Evolutionary conservation across 345 rosid genomes (phyloP).

Genomic region (Camelina laxa): DNA sequence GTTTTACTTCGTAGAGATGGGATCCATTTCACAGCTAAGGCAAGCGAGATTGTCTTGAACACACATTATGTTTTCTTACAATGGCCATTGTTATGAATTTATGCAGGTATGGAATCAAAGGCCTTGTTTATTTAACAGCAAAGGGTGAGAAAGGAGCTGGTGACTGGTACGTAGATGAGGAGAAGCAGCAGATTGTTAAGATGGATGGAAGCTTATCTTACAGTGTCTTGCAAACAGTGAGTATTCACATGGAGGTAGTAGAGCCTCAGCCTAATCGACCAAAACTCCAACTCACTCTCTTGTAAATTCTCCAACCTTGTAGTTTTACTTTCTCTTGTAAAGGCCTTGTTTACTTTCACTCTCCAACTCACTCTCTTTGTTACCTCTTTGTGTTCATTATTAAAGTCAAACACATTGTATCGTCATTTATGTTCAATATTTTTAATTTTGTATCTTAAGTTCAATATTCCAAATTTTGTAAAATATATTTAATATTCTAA

Average conservation of each 20-base stretch:
- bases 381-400: too few relatives aligned
- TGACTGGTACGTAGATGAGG: constrained; percentile 90
- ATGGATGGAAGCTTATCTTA: constrained; percentile 76
- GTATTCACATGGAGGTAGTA: constrained; percentile 86
- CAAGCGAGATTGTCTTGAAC: constrained; percentile 64
- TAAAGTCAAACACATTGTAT: too few relatives aligned
- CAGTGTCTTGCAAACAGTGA: constrained; percentile 74
- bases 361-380: too few relatives aligned
- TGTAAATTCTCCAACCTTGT: constrained; percentile 41
- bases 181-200: constrained; percentile 91
- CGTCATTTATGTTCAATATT: too few relatives aligned
- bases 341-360: too few relatives aligned
- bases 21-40: constrained; percentile 65
- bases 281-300: constrained; percentile 79
- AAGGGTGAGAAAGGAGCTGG: constrained; percentile 80
- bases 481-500: too few relatives aligned
- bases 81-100: constrained; percentile 7
- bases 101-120: constrained; percentile 92
- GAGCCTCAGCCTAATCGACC: constrained; percentile 98
- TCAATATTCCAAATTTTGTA: too few relatives aligned
- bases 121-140: constrained; percentile 74
- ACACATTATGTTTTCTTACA: neutral
- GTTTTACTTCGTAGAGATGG: constrained; percentile 61
- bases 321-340: constrained; percentile 24
- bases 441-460: too few relatives aligned